Base-by-base conservation (phyloP, 129 eudicot species). In the Sambucus nigra region DNA sequence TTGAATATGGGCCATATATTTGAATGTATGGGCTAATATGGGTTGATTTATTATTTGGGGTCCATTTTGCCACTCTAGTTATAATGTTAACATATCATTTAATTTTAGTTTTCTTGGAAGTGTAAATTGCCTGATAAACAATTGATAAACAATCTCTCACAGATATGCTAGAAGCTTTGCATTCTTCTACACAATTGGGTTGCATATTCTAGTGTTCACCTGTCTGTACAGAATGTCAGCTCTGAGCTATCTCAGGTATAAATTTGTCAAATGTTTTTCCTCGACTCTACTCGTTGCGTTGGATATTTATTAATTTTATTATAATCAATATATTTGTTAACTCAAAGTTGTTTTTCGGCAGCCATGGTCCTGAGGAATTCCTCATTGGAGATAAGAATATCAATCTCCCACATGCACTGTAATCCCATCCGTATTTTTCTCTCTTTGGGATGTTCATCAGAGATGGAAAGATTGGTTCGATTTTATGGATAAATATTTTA, bases 191-290 rank as follows among this genome's bases (percentile, higher is more conserved):
- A 92, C 99, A 5, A 92, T 92, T 55, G 99, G 99, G 64, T 69
- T 92, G 76, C 99, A 92, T 76, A 51, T 80, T 44, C 73, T 92
- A n/a, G 99, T 92, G 23, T 92, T 92, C 64, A 86, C 96, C 57
- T 92, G 99, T 64, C 85, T 92, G 54, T 92, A 92, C 71, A 77
- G 89, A 76, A 92, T 92, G 99, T 86, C 96, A 26, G 87, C 99
- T 19, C 75, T 77, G 40, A 92, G 99, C 77, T 72, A 92, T 77
- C 82, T 92, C 61, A 86, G 99, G 99, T 91, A 74, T 7, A 42
- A 35, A 39, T 25, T 39, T 11, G 6, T 31, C 10, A 39, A 51
- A 44, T 6, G 5, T 2, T 5, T 47, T 26, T 8, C 33, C 1
- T 51, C n/a, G 16, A 48, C 26, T 25, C 24, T 14, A 27, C 5